Conservation (phyloP, 2,329 filamentous ascomycete genomes). For the Paramyrothecium sp. region DNA sequence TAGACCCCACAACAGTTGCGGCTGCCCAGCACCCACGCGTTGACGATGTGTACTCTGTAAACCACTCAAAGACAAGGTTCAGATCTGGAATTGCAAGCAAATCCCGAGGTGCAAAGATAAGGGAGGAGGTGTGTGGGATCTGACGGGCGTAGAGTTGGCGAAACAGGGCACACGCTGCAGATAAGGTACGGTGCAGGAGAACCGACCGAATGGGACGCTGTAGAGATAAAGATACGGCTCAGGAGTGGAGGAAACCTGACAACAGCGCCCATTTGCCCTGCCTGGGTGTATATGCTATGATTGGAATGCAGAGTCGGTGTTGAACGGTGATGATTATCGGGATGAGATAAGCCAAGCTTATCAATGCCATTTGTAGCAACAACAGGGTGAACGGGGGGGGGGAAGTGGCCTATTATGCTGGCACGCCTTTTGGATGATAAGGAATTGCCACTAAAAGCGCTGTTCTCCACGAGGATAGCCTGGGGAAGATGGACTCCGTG, state of each 20-base stretch:
- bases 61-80: too few species aligned
- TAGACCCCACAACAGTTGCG: neutral
- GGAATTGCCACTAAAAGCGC: neutral
- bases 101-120: too few species aligned
- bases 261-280: neutral
- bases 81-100: too few species aligned
- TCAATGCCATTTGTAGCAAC: slow-evolving; percentile 49
- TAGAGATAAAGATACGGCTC: slow-evolving; percentile 16
- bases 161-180: neutral
- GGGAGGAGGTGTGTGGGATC: slow-evolving; percentile 9
- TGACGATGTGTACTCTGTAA: too few species aligned
- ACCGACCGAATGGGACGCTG: slow-evolving; percentile 10
- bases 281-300: slow-evolving; percentile 10
- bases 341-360: slow-evolving; percentile 58
- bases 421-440: neutral
- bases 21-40: neutral
- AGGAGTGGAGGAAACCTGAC: slow-evolving; percentile 11
- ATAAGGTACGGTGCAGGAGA: neutral
- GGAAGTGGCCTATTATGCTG: neutral
- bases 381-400: neutral
- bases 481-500: neutral
- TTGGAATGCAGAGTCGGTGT: slow-evolving; percentile 21
- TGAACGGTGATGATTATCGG: slow-evolving; percentile 52
- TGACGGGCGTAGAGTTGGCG: neutral
- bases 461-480: neutral